Base-by-base conservation (phyloP, 164 flowering plant genomes). In the Aristolochia fimbriata region DNA sequence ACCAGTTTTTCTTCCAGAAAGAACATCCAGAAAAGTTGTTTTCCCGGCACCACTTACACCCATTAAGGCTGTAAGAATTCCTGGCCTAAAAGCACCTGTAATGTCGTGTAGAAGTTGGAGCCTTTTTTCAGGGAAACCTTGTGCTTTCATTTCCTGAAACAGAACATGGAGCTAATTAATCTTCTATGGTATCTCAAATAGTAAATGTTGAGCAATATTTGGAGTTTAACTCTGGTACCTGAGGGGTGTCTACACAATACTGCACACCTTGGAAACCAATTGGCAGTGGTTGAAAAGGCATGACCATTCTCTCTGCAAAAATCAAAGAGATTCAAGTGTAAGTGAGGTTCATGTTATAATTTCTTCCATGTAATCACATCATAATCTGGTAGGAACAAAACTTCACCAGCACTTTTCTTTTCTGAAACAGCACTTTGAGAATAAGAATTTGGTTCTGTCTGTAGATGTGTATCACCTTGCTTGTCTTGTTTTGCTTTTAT, bases 41-140 rank as follows among this genome's bases (percentile, higher is more conserved):
- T 87, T 85, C 49, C 93, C 96, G 60, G 91, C 92, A 63, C 92
- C 92, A 74, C 85, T 85, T n/a, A 80, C 85, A 62, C 93, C 93
- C 91, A 88, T 83, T 62, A 88, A 62, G 58, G 96, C 94, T 53
- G 94, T 83, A 48, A 89, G 84, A 66, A 86, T 71, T 27, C 96
- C 91, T 58, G 96, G 93, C 66, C 81, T 74, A 24, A 84, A 82
- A 57, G 85, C 66, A 13, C 92, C 92, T 0, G 87, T 84, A 31
- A 87, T 71, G 64, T 83, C 84, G 33, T 48, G 48, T 43, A 90
- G 87, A 63, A 90, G 88, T 51, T 76, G 83, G 54, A 90, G 78
- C 58, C 70, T 81, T 68, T 77, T 85, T 62, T 78, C 55, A 8
- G 68, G 47, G 57, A 76, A 77, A 24, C 97, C 97, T 11, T 59